Percentiles rank a stretch among this genome's conserved stretches.
phyloP scores from a whole-genome alignment of 2,329 filamentous ascomycete species.

The Fusarium fracticaudum region DNA sequence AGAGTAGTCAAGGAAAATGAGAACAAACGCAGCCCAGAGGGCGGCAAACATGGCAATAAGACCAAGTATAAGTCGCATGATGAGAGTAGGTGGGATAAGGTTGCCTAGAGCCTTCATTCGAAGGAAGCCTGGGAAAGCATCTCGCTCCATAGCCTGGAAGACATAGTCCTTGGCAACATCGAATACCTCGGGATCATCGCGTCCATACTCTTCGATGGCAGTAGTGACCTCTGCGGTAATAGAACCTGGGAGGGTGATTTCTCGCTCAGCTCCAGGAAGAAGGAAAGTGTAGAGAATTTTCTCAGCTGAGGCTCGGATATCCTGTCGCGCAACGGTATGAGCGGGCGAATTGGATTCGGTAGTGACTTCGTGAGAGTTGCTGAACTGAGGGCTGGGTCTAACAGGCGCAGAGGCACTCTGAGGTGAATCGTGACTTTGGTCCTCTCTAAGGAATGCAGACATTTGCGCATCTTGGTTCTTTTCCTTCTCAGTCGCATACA shows the following conservation, averaged over 20 bases:
- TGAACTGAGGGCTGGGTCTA: slow-evolving; percentile 65
- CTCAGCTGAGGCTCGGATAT: slow-evolving; percentile 92
- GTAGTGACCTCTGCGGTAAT: slow-evolving; percentile 88
- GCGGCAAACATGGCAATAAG: slow-evolving; percentile 85
- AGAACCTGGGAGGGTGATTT: slow-evolving; percentile 90
- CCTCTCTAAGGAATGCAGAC: slow-evolving; percentile 85
- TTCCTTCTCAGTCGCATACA: slow-evolving; percentile 74
- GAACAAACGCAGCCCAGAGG: slow-evolving; percentile 92
- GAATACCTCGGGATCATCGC: slow-evolving; percentile 97
- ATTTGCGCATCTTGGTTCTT: slow-evolving; percentile 88
- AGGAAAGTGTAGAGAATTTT: slow-evolving; percentile 99
- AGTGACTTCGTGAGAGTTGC: slow-evolving; percentile 68
- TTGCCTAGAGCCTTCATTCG: slow-evolving; percentile 96
- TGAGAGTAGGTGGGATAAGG: slow-evolving; percentile 88
- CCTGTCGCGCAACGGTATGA: slow-evolving; percentile 85
- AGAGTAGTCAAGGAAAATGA: slow-evolving; percentile 88
- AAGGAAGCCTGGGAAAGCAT: slow-evolving; percentile 97
- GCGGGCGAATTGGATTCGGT: slow-evolving; percentile 84
- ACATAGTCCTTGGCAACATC: slow-evolving; percentile 98
- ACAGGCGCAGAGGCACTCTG: slow-evolving; percentile 58
- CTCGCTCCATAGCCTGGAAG: slow-evolving; percentile 99
- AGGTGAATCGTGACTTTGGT: slow-evolving; percentile 65
- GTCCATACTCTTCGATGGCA: slow-evolving; percentile 87
- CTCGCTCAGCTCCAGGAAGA: slow-evolving; percentile 92
- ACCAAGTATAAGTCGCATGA: slow-evolving; percentile 86